Evolutionary conservation across 2,329 filamentous ascomycete species (phyloP).

Genomic region (Pseudocercospora ulei): DNA sequence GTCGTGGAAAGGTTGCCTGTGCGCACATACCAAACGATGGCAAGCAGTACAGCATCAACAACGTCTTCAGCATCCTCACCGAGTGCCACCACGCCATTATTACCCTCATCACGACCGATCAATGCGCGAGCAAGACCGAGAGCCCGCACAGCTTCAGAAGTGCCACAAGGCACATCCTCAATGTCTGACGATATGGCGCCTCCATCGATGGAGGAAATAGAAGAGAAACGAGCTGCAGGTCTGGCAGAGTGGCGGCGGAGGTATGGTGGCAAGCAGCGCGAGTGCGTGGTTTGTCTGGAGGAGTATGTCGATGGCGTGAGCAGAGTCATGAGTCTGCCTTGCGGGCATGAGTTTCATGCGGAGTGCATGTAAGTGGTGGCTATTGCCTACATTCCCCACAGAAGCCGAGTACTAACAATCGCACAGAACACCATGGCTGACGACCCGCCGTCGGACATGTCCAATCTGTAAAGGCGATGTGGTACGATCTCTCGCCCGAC

Average conservation of each 20-base stretch:
- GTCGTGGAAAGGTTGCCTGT: constrained; percentile 92
- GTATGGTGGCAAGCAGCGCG: constrained; percentile 59
- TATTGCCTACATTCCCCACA: not conserved
- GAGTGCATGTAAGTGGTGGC: constrained; percentile 82
- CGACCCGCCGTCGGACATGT: constrained; percentile 88
- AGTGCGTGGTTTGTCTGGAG: constrained; percentile 93
- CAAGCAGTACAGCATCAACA: constrained; percentile 47
- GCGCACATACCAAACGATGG: constrained; percentile 83
- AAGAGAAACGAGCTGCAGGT: constrained; percentile 47
- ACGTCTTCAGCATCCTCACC: constrained; percentile 27
- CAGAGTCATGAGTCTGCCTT: constrained; percentile 91
- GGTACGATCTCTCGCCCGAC: constrained; percentile 46
- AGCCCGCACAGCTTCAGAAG: constrained; percentile 55
- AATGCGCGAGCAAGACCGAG: constrained; percentile 47
- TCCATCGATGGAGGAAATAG: constrained; percentile 35
- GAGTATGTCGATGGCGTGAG: constrained; percentile 93
- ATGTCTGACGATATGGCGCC: constrained; percentile 26
- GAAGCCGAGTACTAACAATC: constrained; percentile 5
- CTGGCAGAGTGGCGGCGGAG: constrained; percentile 47
- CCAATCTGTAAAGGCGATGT: constrained; percentile 98
- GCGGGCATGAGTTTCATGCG: constrained; percentile 93
- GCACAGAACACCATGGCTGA: constrained; percentile 83
- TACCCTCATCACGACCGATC: constrained; percentile 44
- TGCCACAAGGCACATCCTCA: constrained; percentile 35
- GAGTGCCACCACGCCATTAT: constrained; percentile 61